Base-by-base conservation (phyloP, 805 yeast genomes). In the Hanseniaspora hatyaiensis region DNA sequence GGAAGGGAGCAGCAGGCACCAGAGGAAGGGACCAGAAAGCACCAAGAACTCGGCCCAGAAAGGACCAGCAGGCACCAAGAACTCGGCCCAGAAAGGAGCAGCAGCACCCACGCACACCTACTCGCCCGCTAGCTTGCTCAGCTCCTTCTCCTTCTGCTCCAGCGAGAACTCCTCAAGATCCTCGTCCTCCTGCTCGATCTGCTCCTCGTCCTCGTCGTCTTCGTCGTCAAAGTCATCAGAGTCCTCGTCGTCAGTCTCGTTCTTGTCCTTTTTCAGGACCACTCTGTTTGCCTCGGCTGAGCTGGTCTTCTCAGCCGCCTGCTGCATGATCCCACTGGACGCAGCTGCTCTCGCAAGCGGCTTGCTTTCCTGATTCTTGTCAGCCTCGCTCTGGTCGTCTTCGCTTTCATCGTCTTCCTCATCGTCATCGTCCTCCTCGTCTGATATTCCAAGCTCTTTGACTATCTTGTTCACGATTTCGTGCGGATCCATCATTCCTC, bases 401-500 rank as follows among this genome's bases (percentile, higher is more conserved):
- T 37, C 40, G 16, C 31, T 37, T 1, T 61, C 67, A 1, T 64
- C 69, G 8, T 69, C 69, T 4, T 68, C 71, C 13, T 65, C 73
- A 18, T 68, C 72, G 11, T 68, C 74, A 26, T 70, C 72, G 11
- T 73, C 78, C 24, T 68, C 73, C 44, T 75, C 73, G 16, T 80
- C 79, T 71, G 74, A 65, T 49, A 78, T 71, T 53, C 80, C 76
- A 53, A 87, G 66, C 59, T 80, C 81, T 64, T 78, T 70, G 18
- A 83, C 94, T 41, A 85, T 72, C 56, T 78, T 77, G 59, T 87
- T 94, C 16, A 87, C 95, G 56, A 92, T 81, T 61, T 88, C 96
- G 61, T 85, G 82, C 77, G 94, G 86, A 57, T 92, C 97, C 80
- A 88, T 82, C 97, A 92, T 92, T 47, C 98, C 97, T 41, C 98